Conservation (phyloP, 1,139 yeast species). For the Pichia sp. region DNA sequence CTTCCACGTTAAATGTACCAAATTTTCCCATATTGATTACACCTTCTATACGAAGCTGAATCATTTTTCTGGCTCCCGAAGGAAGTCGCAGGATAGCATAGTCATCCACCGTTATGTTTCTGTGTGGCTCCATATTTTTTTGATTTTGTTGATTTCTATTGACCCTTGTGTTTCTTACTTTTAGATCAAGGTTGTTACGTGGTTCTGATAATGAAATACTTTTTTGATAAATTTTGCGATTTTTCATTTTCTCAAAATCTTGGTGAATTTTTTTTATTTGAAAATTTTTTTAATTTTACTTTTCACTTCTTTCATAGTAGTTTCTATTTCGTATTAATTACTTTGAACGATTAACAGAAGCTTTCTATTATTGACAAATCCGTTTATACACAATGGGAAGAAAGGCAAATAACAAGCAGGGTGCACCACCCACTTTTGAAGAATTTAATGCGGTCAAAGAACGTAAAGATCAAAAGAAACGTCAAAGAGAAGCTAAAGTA, state of each 20-base stretch:
- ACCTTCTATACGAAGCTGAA: conserved; percentile 57
- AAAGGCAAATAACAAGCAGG: conserved; percentile 87
- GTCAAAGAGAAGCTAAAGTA: conserved; percentile 27
- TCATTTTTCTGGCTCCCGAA: conserved; percentile 70
- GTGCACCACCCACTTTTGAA: conserved; percentile 80
- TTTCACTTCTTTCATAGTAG: neutral
- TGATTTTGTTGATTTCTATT: neutral
- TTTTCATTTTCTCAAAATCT: conserved; percentile 17
- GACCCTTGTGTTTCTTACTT: neutral
- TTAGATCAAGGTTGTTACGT: neutral
- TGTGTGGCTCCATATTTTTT: conserved; percentile 27
- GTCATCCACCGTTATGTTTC: conserved; percentile 37
- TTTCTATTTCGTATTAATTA: too few species aligned
- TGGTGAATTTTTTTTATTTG: neutral
- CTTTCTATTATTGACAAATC: neutral
- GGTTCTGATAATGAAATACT: neutral
- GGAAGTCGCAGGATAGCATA: conserved; percentile 73
- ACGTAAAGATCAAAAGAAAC: conserved; percentile 33
- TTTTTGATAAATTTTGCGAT: conserved; percentile 12
- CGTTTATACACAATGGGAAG: conserved; percentile 61
- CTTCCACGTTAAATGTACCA: conserved; percentile 75
- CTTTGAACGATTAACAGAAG: neutral
- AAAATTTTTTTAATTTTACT: neutral
- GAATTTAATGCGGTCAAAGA: conserved; percentile 65
- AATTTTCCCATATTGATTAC: conserved; percentile 79